Evolutionary conservation across 2,329 filamentous ascomycete genomes (phyloP), one percentile per base, ranked within the genome.

Genomic region (Macroventuria anomochaeta): DNA sequence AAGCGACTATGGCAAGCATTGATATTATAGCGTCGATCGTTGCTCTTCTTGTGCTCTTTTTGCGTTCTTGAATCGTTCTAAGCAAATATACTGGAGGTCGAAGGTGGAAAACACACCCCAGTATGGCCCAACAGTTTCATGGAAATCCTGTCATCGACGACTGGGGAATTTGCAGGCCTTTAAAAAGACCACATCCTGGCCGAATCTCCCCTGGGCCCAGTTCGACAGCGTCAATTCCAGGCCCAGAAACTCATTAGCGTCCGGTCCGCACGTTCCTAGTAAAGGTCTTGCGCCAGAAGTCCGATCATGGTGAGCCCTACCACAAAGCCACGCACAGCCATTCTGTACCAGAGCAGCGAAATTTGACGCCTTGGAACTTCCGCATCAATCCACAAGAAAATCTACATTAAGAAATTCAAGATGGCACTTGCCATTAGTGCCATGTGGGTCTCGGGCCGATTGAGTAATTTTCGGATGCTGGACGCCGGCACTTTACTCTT

Each of bases 111-210:
- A 32, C 1, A 37, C 28, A 38, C n/a, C 40, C 32, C 44, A 20
- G 29, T 17, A 49, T 20, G 44, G 44, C 51, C 25, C 44, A 54
- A 54, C 44, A 31, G 39, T 54, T 54, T 54, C 51, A 46, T 13
- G 51, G 46, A 29, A 13, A 34, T 34, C 43, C 50, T 43, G 34
- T 25, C 41, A 1, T 46, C 17, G 23, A n/a, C 10, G 17, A 36
- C 18, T 40, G 39, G 51, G 51, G 44, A 40, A 44, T 8, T 34
- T 23, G 18, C 51, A 48, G 33, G 39, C 21, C 18, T 18, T 34
- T 13, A 21, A 41, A 12, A 21, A 21, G 20, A 28, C 15, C 26
- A 21, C 18, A 31, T 41, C 51, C 44, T 29, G n/a, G 34, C 18
- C 33, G 34, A 28, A 17, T 15, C 11, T 36, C 25, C 23, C 33